A percentile compares a stretch with the other conserved stretches of the same genome.
Evolutionary conservation across 805 yeast species (phyloP).

Genomic region (Pichia insulana): DNA sequence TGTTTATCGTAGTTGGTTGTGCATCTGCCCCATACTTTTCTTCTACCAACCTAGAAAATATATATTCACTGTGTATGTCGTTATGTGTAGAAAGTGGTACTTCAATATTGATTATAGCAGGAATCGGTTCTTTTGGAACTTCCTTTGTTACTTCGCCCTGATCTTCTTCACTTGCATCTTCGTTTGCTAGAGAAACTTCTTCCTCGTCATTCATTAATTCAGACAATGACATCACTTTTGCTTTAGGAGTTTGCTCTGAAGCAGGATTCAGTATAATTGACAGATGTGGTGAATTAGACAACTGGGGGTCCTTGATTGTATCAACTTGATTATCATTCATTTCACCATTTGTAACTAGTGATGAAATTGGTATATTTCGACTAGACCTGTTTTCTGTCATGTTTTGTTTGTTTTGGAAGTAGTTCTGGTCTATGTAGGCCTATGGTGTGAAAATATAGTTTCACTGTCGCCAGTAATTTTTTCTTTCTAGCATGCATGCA

Average conservation of each 20-base stretch:
- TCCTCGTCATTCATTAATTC: not conserved
- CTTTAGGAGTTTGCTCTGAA: too few species aligned
- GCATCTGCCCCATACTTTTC: slow-evolving; percentile 74
- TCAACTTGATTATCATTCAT: too few species aligned
- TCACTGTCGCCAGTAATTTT: too few species aligned
- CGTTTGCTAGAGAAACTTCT: not conserved
- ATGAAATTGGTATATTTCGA: not conserved
- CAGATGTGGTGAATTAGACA: too few species aligned
- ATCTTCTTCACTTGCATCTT: not conserved
- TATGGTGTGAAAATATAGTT: too few species aligned
- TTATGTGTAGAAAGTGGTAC: slow-evolving; percentile 34
- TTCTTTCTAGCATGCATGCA: too few species aligned
- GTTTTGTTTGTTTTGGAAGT: too few species aligned
- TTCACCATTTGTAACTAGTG: not conserved
- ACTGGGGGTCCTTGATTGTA: too few species aligned
- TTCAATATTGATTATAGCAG: slow-evolving; percentile 14
- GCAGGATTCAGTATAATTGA: too few species aligned
- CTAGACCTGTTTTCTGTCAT: not conserved
- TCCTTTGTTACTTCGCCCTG: not conserved
- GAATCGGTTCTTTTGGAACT: not conserved
- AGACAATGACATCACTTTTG: too few species aligned
- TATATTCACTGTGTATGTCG: slow-evolving; percentile 56
- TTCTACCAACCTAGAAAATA: slow-evolving; percentile 67
- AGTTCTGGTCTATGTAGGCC: too few species aligned
- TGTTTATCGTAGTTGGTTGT: slow-evolving; percentile 23